A percentile compares a stretch with the other conserved stretches of the same genome.
Conservation (phyloP, 2,329 filamentous ascomycete genomes). For the Neopestalotiopsis clavispora region DNA sequence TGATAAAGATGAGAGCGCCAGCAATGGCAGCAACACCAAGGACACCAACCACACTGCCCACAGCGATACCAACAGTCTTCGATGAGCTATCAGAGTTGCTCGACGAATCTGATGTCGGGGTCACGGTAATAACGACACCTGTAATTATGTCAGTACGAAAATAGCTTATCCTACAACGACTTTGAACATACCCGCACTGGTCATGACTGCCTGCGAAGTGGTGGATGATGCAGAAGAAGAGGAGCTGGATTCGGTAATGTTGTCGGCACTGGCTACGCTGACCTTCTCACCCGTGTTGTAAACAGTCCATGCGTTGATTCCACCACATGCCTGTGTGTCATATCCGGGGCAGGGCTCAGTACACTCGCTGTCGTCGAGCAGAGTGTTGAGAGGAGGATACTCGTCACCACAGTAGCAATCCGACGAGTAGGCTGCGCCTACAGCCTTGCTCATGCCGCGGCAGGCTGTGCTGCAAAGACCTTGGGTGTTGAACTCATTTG, state of each 20-base stretch:
- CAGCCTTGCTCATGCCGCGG: constrained; percentile 49
- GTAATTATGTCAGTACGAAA: constrained; percentile 4
- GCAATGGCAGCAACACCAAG: constrained; percentile 69
- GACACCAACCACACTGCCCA: constrained; percentile 85
- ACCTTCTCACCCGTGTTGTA: constrained; percentile 56
- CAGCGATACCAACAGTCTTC: constrained; percentile 86
- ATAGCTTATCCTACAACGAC: neutral
- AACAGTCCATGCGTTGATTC: constrained; percentile 50
- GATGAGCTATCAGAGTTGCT: constrained; percentile 44
- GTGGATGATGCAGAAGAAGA: constrained; percentile 28
- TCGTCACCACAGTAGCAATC: constrained; percentile 76
- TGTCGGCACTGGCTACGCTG: constrained; percentile 38
- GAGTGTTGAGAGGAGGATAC: constrained; percentile 62
- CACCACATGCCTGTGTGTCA: constrained; percentile 63
- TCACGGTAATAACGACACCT: constrained; percentile 23
- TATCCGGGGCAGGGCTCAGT: constrained; percentile 69
- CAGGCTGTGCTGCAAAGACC: constrained; percentile 50
- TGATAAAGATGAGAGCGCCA: constrained; percentile 73
- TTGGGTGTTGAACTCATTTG: constrained; percentile 40
- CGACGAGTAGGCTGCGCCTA: constrained; percentile 65
- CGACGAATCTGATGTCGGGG: constrained; percentile 31
- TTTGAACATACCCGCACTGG: constrained; percentile 13
- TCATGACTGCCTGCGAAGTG: constrained; percentile 25
- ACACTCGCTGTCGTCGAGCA: constrained; percentile 66
- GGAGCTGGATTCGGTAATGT: constrained; percentile 35